These are phyloP conservation scores for Colletotrichum sp. DNA, from an alignment of 2,329 filamentous ascomycete genomes.

Conservation along the genomic window DNA sequence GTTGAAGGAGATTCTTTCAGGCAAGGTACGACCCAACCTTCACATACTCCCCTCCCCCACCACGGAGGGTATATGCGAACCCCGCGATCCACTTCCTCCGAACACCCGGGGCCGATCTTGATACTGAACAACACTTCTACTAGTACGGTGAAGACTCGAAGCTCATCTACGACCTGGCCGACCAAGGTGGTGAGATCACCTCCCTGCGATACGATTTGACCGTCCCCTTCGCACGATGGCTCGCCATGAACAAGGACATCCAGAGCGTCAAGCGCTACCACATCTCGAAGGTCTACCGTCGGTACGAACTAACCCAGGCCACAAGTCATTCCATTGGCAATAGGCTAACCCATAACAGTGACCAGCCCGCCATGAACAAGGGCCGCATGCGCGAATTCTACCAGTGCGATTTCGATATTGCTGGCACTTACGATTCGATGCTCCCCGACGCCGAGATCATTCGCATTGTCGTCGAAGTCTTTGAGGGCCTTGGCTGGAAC, in stretches of 20 bases:
- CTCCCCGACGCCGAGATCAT: constrained; percentile 90
- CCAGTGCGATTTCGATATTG: constrained; percentile 97
- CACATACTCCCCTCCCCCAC: not conserved
- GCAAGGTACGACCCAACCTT: constrained; percentile 55
- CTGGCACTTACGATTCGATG: constrained; percentile 87
- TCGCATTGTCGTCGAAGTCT: constrained; percentile 83
- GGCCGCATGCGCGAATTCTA: constrained; percentile 96
- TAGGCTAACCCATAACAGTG: constrained; percentile 48
- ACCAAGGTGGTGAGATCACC: constrained; percentile 80
- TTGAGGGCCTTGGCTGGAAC: constrained; percentile 77
- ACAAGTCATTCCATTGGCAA: not conserved
- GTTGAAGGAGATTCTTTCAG: constrained; percentile 82
- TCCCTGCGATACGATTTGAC: constrained; percentile 87
- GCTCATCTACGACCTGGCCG: constrained; percentile 66
- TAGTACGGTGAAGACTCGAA: constrained; percentile 79
- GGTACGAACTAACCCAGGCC: not conserved
- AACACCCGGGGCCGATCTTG: not conserved
- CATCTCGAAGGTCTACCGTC: constrained; percentile 80
- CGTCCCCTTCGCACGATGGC: constrained; percentile 88
- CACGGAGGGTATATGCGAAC: not conserved
- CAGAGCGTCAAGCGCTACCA: constrained; percentile 92
- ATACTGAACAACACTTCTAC: not conserved
- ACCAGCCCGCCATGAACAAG: constrained; percentile 85
- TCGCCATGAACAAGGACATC: constrained; percentile 86
- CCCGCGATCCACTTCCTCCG: constrained; percentile 9